Evolutionary conservation across 805 yeast species (phyloP), one percentile per base, ranked within the genome.

Genomic region (Myxozyma udenii): DNA sequence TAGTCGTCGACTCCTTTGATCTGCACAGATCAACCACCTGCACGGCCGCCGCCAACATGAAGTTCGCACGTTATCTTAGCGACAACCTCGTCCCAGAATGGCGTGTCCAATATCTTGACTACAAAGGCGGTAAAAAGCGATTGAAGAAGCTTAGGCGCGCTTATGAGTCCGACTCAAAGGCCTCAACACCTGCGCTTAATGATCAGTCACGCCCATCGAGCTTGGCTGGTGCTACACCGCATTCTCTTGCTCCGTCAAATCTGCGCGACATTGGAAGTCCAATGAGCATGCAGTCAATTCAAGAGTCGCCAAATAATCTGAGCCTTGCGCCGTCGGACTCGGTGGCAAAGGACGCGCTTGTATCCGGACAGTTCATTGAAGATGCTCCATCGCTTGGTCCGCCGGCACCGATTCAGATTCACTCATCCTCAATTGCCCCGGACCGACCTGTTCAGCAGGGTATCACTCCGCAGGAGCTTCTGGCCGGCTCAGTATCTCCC

Each of bases 51-150:
- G n/a, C n/a, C 33, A 14, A 21, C 22, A 63, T 64, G 67, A 63
- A 63, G 52, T 63, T 63, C 45, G 67, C 64, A 16, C 45, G 61
- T 26, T 66, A 62, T 47, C 58, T 66, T 18, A 54, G 58, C 38
- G 69, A 66, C 32, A 62, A 59, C 41, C 60, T 62, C 55, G 68
- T 64, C 41, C 77, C 78, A 1, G 77, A 74, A 55, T 74, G 77
- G 77, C 61, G 72, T 36, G 59, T 66, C 43, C 74, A 71, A 53
- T 74, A 74, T 51, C 55, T 74, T 18, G 71, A 73, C 60, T 74
- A 74, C 48, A 66, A 66, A 48, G 63, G 62, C 9, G 85, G 85
- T 38, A 81, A 81, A 63, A 76, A 78, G 64, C 64, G 74, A 37
- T 76, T 81, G 48, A 75, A 76, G 53, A 69, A 69, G 48, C 62